A percentile compares a stretch with the other conserved stretches of the same genome.
phyloP scores from a whole-genome alignment of 2,329 filamentous ascomycete genomes.

The Epichloe baconii region DNA sequence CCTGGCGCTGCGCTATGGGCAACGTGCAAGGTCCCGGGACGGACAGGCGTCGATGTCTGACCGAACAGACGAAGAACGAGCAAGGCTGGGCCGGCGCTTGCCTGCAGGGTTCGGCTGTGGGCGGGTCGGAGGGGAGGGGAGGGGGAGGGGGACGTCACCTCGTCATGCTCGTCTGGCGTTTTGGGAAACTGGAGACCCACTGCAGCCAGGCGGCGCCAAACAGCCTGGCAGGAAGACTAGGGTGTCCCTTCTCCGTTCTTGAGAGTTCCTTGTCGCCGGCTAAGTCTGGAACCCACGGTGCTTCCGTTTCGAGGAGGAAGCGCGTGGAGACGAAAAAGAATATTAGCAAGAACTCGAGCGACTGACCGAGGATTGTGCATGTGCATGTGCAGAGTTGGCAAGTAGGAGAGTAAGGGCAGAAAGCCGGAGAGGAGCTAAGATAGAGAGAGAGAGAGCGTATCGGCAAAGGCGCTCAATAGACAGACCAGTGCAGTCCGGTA shows the following conservation, averaged over 20 bases:
- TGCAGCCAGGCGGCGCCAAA: conserved; percentile 1
- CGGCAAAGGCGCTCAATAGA: not conserved
- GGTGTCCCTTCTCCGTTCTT: conserved; percentile 1
- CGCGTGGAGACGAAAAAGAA: conserved; percentile 2
- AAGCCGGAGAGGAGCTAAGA: no score
- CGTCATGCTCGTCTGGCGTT: not conserved
- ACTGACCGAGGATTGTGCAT: no score
- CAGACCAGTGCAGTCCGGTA: not conserved
- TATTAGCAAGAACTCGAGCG: no score
- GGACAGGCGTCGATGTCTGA: not conserved
- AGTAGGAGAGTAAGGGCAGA: not conserved
- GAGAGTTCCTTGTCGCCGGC: conserved; percentile 8
- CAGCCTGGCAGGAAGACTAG: conserved; percentile 1
- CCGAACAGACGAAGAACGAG: not conserved
- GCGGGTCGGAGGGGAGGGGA: conserved; percentile 3
- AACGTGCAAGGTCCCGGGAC: not conserved
- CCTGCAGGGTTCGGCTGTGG: conserved; percentile 6
- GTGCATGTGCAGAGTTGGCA: not conserved
- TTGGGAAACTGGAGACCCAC: conserved; percentile 4
- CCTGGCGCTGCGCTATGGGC: conserved; percentile 1
- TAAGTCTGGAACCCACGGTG: conserved; percentile 6
- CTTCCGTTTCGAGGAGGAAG: conserved; percentile 8
- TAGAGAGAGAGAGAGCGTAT: not conserved
- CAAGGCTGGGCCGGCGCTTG: conserved; percentile 7
- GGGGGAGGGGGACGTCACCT: not conserved